These are phyloP conservation scores for Candida insectorum DNA, from an alignment of 805 yeast species.

Conservation along the genomic window DNA sequence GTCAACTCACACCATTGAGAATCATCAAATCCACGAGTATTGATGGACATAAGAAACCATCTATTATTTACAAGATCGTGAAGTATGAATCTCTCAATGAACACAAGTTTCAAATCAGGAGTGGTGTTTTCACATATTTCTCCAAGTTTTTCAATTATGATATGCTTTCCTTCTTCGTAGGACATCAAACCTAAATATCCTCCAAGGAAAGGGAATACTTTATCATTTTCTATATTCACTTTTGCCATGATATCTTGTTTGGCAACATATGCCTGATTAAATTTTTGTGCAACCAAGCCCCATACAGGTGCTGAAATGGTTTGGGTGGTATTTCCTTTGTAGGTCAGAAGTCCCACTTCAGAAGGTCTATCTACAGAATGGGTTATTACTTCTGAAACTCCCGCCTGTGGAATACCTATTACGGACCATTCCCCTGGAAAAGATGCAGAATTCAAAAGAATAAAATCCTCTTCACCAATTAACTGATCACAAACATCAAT, in stretches of 20 bases:
- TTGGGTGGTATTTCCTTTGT: constrained; percentile 16
- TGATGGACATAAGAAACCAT: constrained; percentile 53
- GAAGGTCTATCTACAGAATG: constrained; percentile 53
- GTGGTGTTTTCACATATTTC: constrained; percentile 32
- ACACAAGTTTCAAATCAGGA: constrained; percentile 77
- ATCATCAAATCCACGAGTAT: constrained; percentile 29
- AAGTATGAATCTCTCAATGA: constrained; percentile 61
- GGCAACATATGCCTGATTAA: constrained; percentile 37
- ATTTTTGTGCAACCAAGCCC: constrained; percentile 47
- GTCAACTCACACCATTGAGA: constrained; percentile 30
- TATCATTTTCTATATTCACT: constrained; percentile 14
- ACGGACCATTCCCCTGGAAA: constrained; percentile 87
- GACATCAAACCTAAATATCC: constrained; percentile 85
- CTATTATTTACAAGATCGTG: constrained; percentile 45
- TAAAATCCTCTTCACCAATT: constrained; percentile 38
- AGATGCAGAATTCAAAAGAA: constrained; percentile 74
- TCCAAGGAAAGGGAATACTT: constrained; percentile 76
- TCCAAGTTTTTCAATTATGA: constrained; percentile 29
- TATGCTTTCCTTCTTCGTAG: constrained; percentile 77
- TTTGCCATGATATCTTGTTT: constrained; percentile 22
- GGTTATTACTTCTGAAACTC: constrained; percentile 47
- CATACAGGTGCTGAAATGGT: constrained; percentile 33
- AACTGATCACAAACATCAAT: constrained; percentile 53
- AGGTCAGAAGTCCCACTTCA: constrained; percentile 22
- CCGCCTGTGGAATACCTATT: constrained; percentile 61